phyloP scores from a whole-genome alignment of 306 rosid species.

The Rosa persica region DNA sequence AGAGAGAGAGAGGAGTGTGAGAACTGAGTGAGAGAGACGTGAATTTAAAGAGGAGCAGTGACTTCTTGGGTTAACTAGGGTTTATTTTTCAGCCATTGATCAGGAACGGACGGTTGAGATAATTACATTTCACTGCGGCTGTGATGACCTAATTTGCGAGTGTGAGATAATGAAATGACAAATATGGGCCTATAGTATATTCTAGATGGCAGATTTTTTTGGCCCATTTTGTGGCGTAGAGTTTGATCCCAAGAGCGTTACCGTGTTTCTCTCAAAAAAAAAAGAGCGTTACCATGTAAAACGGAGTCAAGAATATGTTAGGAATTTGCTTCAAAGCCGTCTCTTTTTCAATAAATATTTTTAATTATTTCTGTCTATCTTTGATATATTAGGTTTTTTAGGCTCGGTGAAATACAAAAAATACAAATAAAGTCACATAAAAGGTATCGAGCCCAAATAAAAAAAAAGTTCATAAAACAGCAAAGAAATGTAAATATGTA shows the following conservation, averaged over 20 bases:
- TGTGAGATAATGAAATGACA: not conserved
- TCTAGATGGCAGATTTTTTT: not conserved
- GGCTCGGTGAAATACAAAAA: too few species aligned
- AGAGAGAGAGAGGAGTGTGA: not conserved
- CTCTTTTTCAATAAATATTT: not conserved
- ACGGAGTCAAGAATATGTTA: not conserved
- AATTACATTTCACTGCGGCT: not conserved
- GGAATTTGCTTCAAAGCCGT: not conserved
- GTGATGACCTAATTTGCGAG: not conserved
- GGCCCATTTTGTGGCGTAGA: not conserved
- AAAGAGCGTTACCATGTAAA: not conserved
- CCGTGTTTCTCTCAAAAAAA: too few species aligned
- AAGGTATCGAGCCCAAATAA: too few species aligned
- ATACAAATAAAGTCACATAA: too few species aligned
- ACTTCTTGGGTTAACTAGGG: conserved; percentile 20
- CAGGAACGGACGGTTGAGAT: not conserved
- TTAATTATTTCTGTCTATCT: too few species aligned
- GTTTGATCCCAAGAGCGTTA: not conserved
- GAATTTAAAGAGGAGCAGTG: conserved; percentile 17
- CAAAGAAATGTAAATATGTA: too few species aligned
- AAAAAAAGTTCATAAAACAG: too few species aligned
- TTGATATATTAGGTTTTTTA: too few species aligned
- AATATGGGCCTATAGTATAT: not conserved
- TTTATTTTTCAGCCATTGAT: conserved; percentile 27
- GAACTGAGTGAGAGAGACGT: not conserved